Conservation (phyloP, 768 basidiomycete species). For the Boletus reticuloceps region DNA sequence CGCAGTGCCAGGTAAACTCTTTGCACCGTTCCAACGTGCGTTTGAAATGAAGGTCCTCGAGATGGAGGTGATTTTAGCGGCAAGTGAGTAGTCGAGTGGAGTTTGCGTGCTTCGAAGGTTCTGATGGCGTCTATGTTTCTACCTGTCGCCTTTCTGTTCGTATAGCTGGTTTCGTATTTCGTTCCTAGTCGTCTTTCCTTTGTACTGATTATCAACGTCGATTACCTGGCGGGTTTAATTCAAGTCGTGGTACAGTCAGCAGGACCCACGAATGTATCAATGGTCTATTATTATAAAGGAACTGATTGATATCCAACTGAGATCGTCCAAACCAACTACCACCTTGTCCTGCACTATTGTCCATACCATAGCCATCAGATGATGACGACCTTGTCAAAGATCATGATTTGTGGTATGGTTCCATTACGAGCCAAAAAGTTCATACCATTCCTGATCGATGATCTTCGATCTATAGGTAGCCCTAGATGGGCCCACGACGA, state of each 20-base stretch:
- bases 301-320: background rate
- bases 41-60: slow-evolving; percentile 42
- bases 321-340: background rate
- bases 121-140: background rate
- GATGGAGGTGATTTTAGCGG: slow-evolving; percentile 30
- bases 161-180: background rate
- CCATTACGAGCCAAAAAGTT: too few relatives aligned
- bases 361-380: background rate
- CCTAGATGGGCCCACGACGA: slow-evolving; percentile 81
- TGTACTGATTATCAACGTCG: background rate
- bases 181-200: too few relatives aligned
- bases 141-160: background rate
- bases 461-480: slow-evolving; percentile 39
- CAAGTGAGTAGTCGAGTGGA: slow-evolving; percentile 21
- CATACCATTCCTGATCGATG: background rate
- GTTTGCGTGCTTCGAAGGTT: background rate
- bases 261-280: background rate
- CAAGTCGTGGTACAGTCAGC: background rate
- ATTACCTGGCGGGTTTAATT: background rate
- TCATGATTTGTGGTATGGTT: slow-evolving; percentile 31
- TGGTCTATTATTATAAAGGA: background rate
- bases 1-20: slow-evolving; percentile 39
- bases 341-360: background rate
- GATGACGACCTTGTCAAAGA: slow-evolving; percentile 18
- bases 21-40: slow-evolving; percentile 36